Percentiles rank a stretch among this genome's conserved stretches.
phyloP scores from a whole-genome alignment of 208 protist genomes.

The Naegleria fowleri region DNA sequence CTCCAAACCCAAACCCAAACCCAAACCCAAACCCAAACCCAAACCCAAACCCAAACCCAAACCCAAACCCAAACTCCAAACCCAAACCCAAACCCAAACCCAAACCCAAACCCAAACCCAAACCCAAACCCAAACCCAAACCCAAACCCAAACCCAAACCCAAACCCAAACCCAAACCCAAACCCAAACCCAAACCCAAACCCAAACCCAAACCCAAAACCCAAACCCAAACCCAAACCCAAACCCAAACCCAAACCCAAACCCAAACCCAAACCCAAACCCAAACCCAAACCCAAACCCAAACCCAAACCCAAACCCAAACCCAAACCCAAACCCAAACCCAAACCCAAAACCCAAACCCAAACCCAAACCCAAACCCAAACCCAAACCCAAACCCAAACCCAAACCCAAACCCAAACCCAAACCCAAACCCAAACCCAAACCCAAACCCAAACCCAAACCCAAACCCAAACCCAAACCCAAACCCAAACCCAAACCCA shows the following conservation, averaged over 20 bases:
- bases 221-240: too few species aligned
- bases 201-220: too few species aligned
- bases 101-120: not conserved
- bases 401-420: not conserved
- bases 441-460: not conserved
- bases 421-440: not conserved
- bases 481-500: not conserved
- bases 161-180: not conserved
- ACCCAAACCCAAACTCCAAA: too few species aligned
- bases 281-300: not conserved
- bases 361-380: not conserved
- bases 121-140: not conserved
- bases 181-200: not conserved
- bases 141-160: not conserved
- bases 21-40: not conserved
- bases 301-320: not conserved
- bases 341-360: too few species aligned
- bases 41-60: not conserved
- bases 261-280: not conserved
- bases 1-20: too few species aligned
- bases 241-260: not conserved
- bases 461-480: not conserved
- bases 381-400: not conserved
- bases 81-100: not conserved
- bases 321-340: not conserved